phyloP scores from a whole-genome alignment of 1,139 yeast genomes.

The Suhomyces maxii region DNA sequence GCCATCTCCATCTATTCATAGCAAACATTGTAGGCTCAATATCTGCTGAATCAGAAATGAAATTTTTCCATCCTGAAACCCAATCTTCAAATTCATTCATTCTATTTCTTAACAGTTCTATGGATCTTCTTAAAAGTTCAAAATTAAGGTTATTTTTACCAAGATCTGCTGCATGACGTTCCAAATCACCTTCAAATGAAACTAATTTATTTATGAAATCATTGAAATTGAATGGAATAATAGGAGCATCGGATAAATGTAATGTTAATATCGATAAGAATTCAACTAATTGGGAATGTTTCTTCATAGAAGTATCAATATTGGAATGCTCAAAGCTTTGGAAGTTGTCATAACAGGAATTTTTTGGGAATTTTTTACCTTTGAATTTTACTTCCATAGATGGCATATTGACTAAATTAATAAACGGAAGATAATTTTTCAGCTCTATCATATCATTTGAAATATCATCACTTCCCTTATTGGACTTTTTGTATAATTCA shows the following conservation, averaged over 20 bases:
- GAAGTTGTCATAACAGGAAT: constrained; percentile 68
- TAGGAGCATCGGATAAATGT: constrained; percentile 67
- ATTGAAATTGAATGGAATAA: constrained; percentile 67
- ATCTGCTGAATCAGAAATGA: constrained; percentile 33
- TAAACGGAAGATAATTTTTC: constrained; percentile 72
- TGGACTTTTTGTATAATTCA: constrained; percentile 29
- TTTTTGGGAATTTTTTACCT: constrained; percentile 50
- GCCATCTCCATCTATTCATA: constrained; percentile 78
- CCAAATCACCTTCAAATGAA: constrained; percentile 50
- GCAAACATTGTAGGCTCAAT: constrained; percentile 72
- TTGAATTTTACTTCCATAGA: constrained; percentile 58
- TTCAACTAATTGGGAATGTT: constrained; percentile 60
- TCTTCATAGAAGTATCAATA: constrained; percentile 57
- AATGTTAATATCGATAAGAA: constrained; percentile 55
- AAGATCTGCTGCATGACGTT: constrained; percentile 34
- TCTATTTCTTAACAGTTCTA: constrained; percentile 23
- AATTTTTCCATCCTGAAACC: constrained; percentile 55
- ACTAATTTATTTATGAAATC: constrained; percentile 49
- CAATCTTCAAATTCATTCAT: constrained; percentile 40
- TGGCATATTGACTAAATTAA: constrained; percentile 67
- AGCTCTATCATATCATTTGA: constrained; percentile 47
- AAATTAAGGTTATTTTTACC: constrained; percentile 25
- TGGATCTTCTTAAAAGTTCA: constrained; percentile 25
- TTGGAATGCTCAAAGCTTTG: constrained; percentile 47
- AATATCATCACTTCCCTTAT: constrained; percentile 27